These are phyloP conservation scores for Daldinia bambusicola DNA, from an alignment of 495 filamentous ascomycete genomes.

Conservation along the genomic window DNA sequence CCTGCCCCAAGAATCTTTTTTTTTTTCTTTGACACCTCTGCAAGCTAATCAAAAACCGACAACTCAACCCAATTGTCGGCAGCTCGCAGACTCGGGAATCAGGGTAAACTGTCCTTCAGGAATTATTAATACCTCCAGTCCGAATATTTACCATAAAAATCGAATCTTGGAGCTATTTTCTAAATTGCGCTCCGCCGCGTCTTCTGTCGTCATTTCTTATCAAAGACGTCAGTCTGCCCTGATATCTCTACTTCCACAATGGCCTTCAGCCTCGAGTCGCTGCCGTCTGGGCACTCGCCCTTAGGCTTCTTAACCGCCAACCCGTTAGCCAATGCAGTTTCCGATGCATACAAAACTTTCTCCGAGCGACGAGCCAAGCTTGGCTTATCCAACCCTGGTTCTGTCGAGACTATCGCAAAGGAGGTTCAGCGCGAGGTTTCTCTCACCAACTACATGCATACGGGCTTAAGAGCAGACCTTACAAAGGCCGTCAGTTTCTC, in stretches of 20 bases:
- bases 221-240: conserved; percentile 10
- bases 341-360: conserved; percentile 84
- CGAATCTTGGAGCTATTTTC: conserved; percentile 2
- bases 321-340: conserved; percentile 71
- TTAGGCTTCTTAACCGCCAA: conserved; percentile 78
- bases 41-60: conserved; percentile 30
- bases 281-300: conserved; percentile 60
- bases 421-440: conserved; percentile 97
- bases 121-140: not conserved
- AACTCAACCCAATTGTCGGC: conserved; percentile 32
- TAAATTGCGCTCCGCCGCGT: conserved; percentile 3
- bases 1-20: conserved; percentile 41
- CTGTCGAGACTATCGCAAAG: conserved; percentile 86
- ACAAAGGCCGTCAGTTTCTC: conserved; percentile 93
- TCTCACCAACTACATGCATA: conserved; percentile 93
- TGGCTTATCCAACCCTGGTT: conserved; percentile 90
- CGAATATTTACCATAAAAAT: conserved; percentile 6
- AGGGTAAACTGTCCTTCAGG: conserved; percentile 20
- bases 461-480: conserved; percentile 91
- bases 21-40: conserved; percentile 36
- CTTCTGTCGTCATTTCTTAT: conserved; percentile 27
- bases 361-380: conserved; percentile 85
- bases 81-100: conserved; percentile 31
- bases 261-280: conserved; percentile 53
- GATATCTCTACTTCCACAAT: conserved; percentile 48